Evolutionary conservation across 192 early-diverging fungal genomes (phyloP), one percentile per base, ranked within the genome.

Genomic region (Coemansia interrupta): DNA sequence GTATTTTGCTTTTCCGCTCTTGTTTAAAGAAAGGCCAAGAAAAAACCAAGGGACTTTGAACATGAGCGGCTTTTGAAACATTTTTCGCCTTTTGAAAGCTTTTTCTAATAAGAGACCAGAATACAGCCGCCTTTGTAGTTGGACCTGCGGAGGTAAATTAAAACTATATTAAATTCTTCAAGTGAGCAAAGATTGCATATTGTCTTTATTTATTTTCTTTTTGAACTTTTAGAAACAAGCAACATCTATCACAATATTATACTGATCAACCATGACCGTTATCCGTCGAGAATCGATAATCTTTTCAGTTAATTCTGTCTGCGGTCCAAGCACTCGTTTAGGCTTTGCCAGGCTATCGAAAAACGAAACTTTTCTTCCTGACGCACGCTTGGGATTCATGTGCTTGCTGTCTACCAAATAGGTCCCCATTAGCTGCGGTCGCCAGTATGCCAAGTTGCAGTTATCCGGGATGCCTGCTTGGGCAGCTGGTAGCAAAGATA

Each of bases 361-460:
- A 42, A 62, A 55, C 17, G 73, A 64, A 26, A 70, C n/a, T 20
- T 70, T 76, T 5, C 52, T 20, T 9, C n/a, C 59, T 12, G 44
- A 54, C 10, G 13, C 9, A 17, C 62, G 61, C 4, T 51, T 40
- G 18, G 28, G 26, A 24, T 52, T 36, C 63, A 66, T 54, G 29
- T 75, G 63, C 13, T 38, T 38, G 17, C 36, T 30, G 23, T 68
- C 63, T 0, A 75, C 58, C 3, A 75, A n/a, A 19, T 45, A 19
- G 5, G 73, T 69, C 10, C 48, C 36, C 20, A 76, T 39, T n/a
- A 76, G 36, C 5, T 45, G 44, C 4, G 67, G 67, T 23, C 64
- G 61, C 73, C 67, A 76, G 52, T 76, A 76, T 9, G 45, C 55
- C 24, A 60, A 19, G 36, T 70, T 76, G 63, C 73, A 76, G 23